These are phyloP conservation scores for Syzygium syzygioides DNA, from an alignment of 441 rosid species.

Conservation along the genomic window DNA sequence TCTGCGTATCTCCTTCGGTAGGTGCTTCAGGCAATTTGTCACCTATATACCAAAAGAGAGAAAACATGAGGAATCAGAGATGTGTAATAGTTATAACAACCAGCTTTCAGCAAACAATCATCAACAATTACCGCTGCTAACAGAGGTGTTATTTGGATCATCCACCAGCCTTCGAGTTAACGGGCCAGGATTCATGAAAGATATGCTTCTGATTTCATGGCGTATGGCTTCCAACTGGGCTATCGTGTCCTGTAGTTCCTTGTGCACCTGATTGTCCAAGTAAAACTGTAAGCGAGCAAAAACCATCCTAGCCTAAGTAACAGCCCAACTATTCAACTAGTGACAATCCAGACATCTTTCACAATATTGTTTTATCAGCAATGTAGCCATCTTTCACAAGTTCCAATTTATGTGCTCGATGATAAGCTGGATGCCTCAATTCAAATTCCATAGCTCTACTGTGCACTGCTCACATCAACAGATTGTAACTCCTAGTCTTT, in stretches of 20 bases:
- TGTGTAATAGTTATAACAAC: not conserved
- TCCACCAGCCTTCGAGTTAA: slow-evolving; percentile 55
- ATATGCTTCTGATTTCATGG: slow-evolving; percentile 61
- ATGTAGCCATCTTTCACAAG: not conserved
- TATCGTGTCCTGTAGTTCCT: slow-evolving; percentile 76
- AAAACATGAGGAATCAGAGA: not conserved
- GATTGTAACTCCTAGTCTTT: not conserved
- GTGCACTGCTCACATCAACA: not conserved
- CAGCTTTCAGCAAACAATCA: not conserved
- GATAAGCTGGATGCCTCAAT: not conserved
- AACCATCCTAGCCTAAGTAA: not conserved
- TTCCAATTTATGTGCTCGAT: not conserved
- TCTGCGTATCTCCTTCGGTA: not conserved
- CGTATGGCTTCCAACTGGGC: slow-evolving; percentile 83
- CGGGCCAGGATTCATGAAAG: slow-evolving; percentile 64
- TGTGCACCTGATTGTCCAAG: slow-evolving; percentile 46
- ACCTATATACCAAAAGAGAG: not conserved
- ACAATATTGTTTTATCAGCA: not conserved
- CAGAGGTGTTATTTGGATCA: slow-evolving; percentile 21
- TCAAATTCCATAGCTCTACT: not conserved
- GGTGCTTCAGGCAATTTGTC: not conserved
- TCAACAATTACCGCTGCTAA: slow-evolving; percentile 25
- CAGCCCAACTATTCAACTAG: not conserved
- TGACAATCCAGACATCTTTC: not conserved
- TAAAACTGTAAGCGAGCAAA: not conserved